A percentile compares a stretch with the other conserved stretches of the same genome.
Evolutionary conservation across 2,329 filamentous ascomycete genomes (phyloP).

Genomic region (Fulvia fulva): DNA sequence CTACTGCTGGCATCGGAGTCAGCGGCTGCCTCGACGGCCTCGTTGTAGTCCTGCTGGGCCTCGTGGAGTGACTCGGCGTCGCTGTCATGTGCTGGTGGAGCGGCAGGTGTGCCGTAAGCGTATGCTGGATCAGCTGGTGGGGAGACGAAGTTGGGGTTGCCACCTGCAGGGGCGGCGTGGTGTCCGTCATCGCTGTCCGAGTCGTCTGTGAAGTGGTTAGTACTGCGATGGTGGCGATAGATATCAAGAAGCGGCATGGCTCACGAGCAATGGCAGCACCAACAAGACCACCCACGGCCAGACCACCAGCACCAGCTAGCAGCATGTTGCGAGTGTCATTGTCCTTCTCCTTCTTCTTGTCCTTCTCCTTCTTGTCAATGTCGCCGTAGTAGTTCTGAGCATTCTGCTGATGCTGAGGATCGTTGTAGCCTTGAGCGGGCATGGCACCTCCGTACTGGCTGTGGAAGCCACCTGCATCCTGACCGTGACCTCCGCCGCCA

Average conservation of each 20-base stretch:
- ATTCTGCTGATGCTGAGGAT: constrained; percentile 19
- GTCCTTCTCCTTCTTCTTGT: constrained; percentile 33
- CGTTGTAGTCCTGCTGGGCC: constrained; percentile 21
- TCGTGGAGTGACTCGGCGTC: constrained; percentile 18
- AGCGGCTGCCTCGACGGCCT: constrained; percentile 17
- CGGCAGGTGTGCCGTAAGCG: constrained; percentile 3
- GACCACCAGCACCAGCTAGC: constrained; percentile 54
- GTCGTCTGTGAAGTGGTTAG: constrained; percentile 8
- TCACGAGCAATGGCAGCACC: constrained; percentile 51
- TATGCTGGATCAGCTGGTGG: constrained; percentile 2
- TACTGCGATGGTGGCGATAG: neutral
- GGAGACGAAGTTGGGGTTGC: neutral
- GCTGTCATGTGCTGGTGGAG: constrained; percentile 11
- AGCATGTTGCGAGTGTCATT: constrained; percentile 47
- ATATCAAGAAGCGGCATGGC: neutral
- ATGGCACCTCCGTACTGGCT: constrained; percentile 19
- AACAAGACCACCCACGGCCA: constrained; percentile 54
- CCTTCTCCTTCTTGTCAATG: constrained; percentile 20
- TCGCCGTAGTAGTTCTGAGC: constrained; percentile 22
- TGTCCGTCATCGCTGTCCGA: constrained; percentile 16
- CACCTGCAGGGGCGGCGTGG: constrained; percentile 9
- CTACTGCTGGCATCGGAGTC: constrained; percentile 22
- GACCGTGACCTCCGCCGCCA: constrained; percentile 11
- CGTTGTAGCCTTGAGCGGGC: constrained; percentile 18
- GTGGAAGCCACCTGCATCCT: constrained; percentile 16